Base-by-base conservation (phyloP, 177 flowering plant genomes). In the Tripterygium wilfordii region DNA sequence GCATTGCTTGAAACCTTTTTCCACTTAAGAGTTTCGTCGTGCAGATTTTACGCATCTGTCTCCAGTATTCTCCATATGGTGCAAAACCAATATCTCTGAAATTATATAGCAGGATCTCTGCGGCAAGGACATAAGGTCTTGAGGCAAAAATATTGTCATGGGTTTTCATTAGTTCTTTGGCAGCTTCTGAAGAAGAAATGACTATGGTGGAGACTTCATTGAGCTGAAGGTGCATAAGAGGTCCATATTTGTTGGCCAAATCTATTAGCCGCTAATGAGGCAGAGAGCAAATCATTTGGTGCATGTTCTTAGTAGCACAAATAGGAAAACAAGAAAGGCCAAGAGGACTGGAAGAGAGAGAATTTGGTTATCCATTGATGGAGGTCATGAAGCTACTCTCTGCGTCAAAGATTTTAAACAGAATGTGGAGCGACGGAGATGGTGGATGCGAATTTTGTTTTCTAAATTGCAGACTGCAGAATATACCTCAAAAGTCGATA, bases 41-140 rank as follows among this genome's bases (percentile, higher is more conserved):
- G 14, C 39, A 38, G 21, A 48, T 41, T 33, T 48, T 56, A 1
- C 54, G 42, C 24, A 46, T 14, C 9, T 57, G 48, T 17, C 61
- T 40, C 61, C 61, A 57, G 25, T 63, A 51, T 10, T 41, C 36
- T 15, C 63, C 51, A 22, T 58, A 63, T 0, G 63, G 67, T 6
- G 63, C 25, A 7, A 64, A 49, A 1, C 10, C 60, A 0, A 65
- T 29, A 28, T 51, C 45, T 0, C 17, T 44, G 19, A 4, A 26
- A 5, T 47, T 51, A 45, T 49, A 50, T 7, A 21, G 22, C 10
- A 49, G 8, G n/a, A 50, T 19, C 1, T 10, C 31, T 4, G 39
- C 8, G 19, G 38, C 38, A 6, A 15, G 5, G 10, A 35, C 5
- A 17, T 36, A 30, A 6, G 60, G 50, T 45, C 60, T 49, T 5